phyloP scores from a whole-genome alignment of 345 rosid genomes.

The Orychophragmus violaceus region DNA sequence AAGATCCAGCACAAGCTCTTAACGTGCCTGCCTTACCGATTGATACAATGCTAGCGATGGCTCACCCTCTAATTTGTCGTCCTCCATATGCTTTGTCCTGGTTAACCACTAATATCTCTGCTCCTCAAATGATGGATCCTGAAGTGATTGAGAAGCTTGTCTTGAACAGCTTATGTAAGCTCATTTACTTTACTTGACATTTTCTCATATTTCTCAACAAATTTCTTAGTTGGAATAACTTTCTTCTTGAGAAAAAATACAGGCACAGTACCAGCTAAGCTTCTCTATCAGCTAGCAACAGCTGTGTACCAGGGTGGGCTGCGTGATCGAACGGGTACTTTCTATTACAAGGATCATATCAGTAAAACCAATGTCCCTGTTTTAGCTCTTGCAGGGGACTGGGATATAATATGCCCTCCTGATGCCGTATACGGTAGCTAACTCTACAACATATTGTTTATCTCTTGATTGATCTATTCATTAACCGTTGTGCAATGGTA shows the following conservation, averaged over 20 bases:
- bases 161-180: slow-evolving; percentile 59
- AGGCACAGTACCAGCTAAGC: slow-evolving; percentile 74
- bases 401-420: slow-evolving; percentile 65
- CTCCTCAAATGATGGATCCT: slow-evolving; percentile 66
- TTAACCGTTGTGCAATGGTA: not conserved
- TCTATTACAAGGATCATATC: slow-evolving; percentile 66
- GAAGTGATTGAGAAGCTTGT: slow-evolving; percentile 60
- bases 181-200: not conserved
- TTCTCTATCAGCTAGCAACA: slow-evolving; percentile 64
- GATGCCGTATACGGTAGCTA: slow-evolving; percentile 78
- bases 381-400: slow-evolving; percentile 78
- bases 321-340: slow-evolving; percentile 48
- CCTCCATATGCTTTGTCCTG: slow-evolving; percentile 68
- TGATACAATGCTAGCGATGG: slow-evolving; percentile 50
- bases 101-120: slow-evolving; percentile 55
- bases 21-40: slow-evolving; percentile 62
- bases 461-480: not conserved
- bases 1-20: slow-evolving; percentile 54
- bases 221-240: not conserved
- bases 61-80: slow-evolving; percentile 51
- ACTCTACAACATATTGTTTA: not conserved
- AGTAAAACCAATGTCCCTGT: slow-evolving; percentile 64
- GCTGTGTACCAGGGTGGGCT: slow-evolving; percentile 59
- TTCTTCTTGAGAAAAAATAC: not conserved
- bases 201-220: not conserved